Evolutionary conservation across 2,329 filamentous ascomycete genomes (phyloP).

Genomic region (Byssoonygena ceratinophila): DNA sequence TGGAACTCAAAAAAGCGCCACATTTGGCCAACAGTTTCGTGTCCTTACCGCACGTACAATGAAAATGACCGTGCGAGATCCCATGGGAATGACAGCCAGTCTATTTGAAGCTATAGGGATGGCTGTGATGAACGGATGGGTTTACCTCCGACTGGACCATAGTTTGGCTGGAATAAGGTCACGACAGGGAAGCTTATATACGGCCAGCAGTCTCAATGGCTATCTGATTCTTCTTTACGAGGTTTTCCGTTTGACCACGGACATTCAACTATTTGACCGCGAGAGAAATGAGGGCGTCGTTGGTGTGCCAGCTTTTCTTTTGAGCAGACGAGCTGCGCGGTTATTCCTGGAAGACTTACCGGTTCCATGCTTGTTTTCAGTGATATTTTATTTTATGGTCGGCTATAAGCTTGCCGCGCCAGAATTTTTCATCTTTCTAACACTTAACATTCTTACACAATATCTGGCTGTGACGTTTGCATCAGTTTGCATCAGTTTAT

Average conservation of each 20-base stretch:
- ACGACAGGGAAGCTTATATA: constrained; percentile 62
- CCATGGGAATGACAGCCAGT: constrained; percentile 61
- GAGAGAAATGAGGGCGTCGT: constrained; percentile 65
- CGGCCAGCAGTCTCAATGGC: constrained; percentile 59
- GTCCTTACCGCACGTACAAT: constrained; percentile 61
- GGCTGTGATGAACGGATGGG: constrained; percentile 61
- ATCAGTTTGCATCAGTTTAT: constrained; percentile 54
- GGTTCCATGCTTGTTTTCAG: constrained; percentile 58
- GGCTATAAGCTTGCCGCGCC: constrained; percentile 54
- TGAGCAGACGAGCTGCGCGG: constrained; percentile 59
- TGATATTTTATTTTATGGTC: constrained; percentile 69
- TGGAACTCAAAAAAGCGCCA: constrained; percentile 37
- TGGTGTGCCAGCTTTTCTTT: constrained; percentile 55
- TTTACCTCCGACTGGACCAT: constrained; percentile 56
- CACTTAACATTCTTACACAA: constrained; percentile 57
- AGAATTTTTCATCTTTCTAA: constrained; percentile 64
- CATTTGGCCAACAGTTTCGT: constrained; percentile 51
- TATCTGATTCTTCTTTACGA: constrained; percentile 69
- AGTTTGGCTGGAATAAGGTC: constrained; percentile 63
- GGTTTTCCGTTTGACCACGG: constrained; percentile 61
- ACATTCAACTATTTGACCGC: constrained; percentile 65
- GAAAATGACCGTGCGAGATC: constrained; percentile 63
- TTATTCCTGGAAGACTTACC: constrained; percentile 62
- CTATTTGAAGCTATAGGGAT: constrained; percentile 60
- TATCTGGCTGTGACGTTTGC: constrained; percentile 65